phyloP scores from a whole-genome alignment of 202 grass and related monocot species.

The Miscanthus sacchariflorus region DNA sequence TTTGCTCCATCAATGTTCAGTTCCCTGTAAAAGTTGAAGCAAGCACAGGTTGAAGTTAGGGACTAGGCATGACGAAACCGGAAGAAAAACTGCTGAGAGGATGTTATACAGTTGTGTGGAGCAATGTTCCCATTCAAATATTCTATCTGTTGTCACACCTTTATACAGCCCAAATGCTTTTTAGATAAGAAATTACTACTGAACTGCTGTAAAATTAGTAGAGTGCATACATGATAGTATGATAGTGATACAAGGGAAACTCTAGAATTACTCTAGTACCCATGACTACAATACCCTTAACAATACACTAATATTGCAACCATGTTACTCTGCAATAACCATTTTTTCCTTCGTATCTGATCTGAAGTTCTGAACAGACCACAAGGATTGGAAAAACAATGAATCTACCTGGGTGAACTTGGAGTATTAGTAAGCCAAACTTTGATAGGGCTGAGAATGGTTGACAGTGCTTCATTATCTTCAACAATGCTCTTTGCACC shows the following conservation, averaged over 20 bases:
- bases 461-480: conserved; percentile 71
- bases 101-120: conserved; percentile 3
- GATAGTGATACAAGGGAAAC: conserved; percentile 17
- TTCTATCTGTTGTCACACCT: neutral
- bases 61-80: conserved; percentile 28
- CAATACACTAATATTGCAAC: conserved; percentile 22
- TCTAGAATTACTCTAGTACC: neutral
- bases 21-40: conserved; percentile 64
- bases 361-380: neutral
- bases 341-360: neutral
- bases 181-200: conserved; percentile 21
- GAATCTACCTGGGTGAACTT: conserved; percentile 60
- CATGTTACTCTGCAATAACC: conserved; percentile 1
- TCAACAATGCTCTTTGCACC: conserved; percentile 76
- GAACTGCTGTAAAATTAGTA: conserved; percentile 31
- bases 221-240: conserved; percentile 23
- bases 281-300: neutral
- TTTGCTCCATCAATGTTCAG: conserved; percentile 70
- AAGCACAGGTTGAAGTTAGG: conserved; percentile 23
- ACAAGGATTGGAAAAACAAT: conserved; percentile 15
- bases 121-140: conserved; percentile 21
- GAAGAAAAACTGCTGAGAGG: conserved; percentile 28
- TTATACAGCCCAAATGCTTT: neutral
- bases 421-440: conserved; percentile 67
- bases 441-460: conserved; percentile 74